Evolutionary conservation across 2,329 filamentous ascomycete species (phyloP), one percentile per base, ranked within the genome.

Genomic region (Diplodia seriata): DNA sequence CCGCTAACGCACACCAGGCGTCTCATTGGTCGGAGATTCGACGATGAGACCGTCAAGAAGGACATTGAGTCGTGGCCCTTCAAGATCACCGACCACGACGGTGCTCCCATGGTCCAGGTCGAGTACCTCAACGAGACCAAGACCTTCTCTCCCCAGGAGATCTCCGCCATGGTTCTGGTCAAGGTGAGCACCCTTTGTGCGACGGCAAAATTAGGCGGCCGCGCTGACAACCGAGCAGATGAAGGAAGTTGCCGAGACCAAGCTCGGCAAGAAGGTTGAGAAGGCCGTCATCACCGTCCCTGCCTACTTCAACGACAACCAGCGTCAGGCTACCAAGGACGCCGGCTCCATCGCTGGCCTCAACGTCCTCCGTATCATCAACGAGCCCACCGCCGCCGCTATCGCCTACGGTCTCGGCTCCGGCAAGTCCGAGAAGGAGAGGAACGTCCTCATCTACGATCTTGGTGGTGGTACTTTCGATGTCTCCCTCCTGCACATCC

Each of bases 251-350:
- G 95, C 95, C 78, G 95, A 99, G 88, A 88, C 87, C 83, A 98
- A 99, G 89, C 90, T 99, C 77, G 95, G 93, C 83, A 97, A 96
- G 91, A 97, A 95, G 87, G 94, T 98, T 78, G 90, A 95, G 85
- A 98, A 98, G 90, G 95, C 95, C 73, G 95, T 99, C 81, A 94
- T 99, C 83, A 99, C 95, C 71, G 95, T 98, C 69, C 95, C 95
- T 69, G 95, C 95, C 80, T 99, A 99, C 89, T 99, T 99, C 92
- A 98, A 98, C 88, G 95, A 99, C 90, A 97, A 97, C 88, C 95
- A 99, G 87, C 91, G 95, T 85, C 95, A 98, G 85, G 92, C 95
- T 74, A 99, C 95, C 85, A 98, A 98, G 90, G 95, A 98, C 80
- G 95, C 95, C 74, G 95, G 95, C 90, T 91, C 94, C 81, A 99